phyloP scores from a whole-genome alignment of 148 eudicot genomes.

The Chenopodium quinoa region DNA sequence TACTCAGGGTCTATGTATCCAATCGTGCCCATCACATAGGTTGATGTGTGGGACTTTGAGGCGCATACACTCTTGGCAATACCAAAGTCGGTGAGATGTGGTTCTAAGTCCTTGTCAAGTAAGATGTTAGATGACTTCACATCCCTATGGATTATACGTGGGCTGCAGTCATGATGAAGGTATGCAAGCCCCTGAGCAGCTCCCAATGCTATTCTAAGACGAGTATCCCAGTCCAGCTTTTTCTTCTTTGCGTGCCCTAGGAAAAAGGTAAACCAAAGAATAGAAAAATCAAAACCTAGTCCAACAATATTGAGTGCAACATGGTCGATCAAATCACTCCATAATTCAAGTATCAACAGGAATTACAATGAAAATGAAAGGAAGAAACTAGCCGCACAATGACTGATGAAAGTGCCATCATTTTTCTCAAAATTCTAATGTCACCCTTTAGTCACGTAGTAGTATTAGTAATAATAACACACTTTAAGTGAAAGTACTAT shows the following conservation, averaged over 20 bases:
- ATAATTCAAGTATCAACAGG: not conserved
- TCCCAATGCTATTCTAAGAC: conserved; percentile 77
- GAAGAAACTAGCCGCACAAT: no score
- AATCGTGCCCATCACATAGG: conserved; percentile 92
- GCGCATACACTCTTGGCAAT: conserved; percentile 85
- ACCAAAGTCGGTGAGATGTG: conserved; percentile 96
- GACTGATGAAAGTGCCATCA: no score
- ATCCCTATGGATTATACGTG: conserved; percentile 91
- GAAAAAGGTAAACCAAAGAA: not conserved
- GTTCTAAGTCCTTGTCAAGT: conserved; percentile 86
- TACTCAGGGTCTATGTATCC: conserved; percentile 98
- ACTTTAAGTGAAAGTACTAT: not conserved
- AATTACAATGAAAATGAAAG: not conserved
- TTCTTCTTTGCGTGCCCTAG: conserved; percentile 77
- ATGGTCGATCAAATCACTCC: not conserved
- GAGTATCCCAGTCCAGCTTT: conserved; percentile 91
- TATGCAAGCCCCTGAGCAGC: conserved; percentile 98
- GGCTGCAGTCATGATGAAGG: conserved; percentile 97
- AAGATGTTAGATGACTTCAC: conserved; percentile 93
- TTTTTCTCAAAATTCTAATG: not conserved
- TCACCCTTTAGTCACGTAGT: not conserved
- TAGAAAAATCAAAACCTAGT: not conserved
- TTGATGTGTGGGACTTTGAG: conserved; percentile 82
- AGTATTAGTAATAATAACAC: no score
- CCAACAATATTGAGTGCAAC: not conserved